Base-by-base conservation (phyloP, 2,329 filamentous ascomycete genomes). In the Fusarium nanum region DNA sequence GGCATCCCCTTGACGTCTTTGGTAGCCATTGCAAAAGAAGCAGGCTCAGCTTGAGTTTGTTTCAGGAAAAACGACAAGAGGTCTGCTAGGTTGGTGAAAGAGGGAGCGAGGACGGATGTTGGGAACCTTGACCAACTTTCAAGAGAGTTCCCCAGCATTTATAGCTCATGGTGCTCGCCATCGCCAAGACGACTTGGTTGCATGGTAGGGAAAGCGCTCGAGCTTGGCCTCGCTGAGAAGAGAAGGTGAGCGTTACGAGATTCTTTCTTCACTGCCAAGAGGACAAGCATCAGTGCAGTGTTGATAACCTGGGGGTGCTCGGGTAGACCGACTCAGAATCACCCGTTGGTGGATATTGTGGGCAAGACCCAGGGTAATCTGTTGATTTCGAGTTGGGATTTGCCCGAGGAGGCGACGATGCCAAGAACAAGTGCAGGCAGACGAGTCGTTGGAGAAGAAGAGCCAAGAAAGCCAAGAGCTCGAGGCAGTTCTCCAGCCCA, bases 391-490 rank as follows among this genome's bases (percentile, higher is more conserved):
- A 23, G 28, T 42, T 44, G n/a, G 60, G 41, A 57, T 73, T 73
- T 71, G 70, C 49, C 64, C 70, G 64, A 71, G 50, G 67, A 67
- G 67, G 58, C 58, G 48, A 57, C 37, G 68, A 71, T 73, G 70
- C 67, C 67, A 73, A 69, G 70, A 58, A n/a, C 37, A 49, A 54
- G 50, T 40, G 59, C 59, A 56, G 55, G 56, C 42, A 58, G 59
- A 41, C 59, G 53, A 70, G 66, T 56, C 32, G 56, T 50, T 69
- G 42, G 53, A 67, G 28, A 40, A 45, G 37, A 54, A 58, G 25
- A 47, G 68, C 68, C 64, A 71, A 72, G 65, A 56, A 27, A 47
- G 68, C 68, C 67, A 70, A 72, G 65, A 56, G 65, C 44, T 66
- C 54, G 46, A 71, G 65, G 54, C 42, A 65, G 28, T 57, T 45